Base-by-base conservation (phyloP, 1,284 basidiomycete species). In the Marasmius sp. region DNA sequence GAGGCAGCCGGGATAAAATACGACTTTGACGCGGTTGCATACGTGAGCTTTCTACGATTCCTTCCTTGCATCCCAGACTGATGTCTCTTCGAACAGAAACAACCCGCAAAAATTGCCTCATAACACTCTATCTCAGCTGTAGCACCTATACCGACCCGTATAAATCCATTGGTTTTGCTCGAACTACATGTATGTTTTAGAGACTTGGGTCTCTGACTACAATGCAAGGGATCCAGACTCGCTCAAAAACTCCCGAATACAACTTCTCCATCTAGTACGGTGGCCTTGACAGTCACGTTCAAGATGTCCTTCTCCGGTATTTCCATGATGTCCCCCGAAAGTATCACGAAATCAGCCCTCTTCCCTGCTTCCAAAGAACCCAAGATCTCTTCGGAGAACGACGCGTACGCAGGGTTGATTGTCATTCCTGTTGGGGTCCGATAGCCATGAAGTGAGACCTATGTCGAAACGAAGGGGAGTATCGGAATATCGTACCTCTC, bases 401-500 rank as follows among this genome's bases (percentile, higher is more conserved):
- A 86, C 0, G 95, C 94, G 69, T 92, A 95, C 0, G 95, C 94
- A 0, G 93, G 85, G 65, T 93, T 92, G 22, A 89, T 77, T 0
- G 96, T 97, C 87, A 97, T 94, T 6, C 94, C 91, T 72, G 88
- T 90, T 38, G 92, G 77, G 0, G 90, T 88, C 73, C 97, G 87
- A 10, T 80, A 77, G 1, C 94, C 84, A 1, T 88, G 89, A 12
- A 98, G 79, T 97, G 84, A 0, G 47, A 43, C 9, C 45, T 33
- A 38, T 57, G 56, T 51, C 53, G 55, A 37, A 20, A 37, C 27
- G 49, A 16, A 57, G 4, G 33, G 14, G 22, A 43, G 9, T 82
- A 72, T 0, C 88, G 78, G 69, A n/a, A 16, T 37, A 6, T 6
- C 27, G 33, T 54, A 37, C 52, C 52, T 38, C 52, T 34, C 9